These are phyloP conservation scores for Sextonia rubra DNA, from an alignment of 164 flowering plant species.

Conservation along the genomic window DNA sequence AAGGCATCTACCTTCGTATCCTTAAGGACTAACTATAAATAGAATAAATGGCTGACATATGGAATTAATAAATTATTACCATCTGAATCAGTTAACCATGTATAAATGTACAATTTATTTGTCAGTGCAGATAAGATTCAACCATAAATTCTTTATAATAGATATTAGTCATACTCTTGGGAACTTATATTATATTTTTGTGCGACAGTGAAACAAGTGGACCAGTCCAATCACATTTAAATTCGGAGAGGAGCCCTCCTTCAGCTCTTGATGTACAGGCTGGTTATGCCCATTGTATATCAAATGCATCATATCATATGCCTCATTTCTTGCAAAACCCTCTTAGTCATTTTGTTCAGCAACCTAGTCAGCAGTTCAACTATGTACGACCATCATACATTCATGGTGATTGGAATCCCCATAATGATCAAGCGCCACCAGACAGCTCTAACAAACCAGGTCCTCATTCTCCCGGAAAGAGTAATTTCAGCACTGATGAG, in stretches of 20 bases:
- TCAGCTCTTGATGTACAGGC: conserved; percentile 39
- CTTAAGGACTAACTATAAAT: no score
- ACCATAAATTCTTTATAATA: neutral
- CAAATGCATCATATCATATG: conserved; percentile 36
- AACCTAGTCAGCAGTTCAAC: conserved; percentile 42
- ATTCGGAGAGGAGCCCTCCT: conserved; percentile 52
- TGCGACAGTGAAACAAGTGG: conserved; percentile 47
- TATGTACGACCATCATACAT: conserved; percentile 38
- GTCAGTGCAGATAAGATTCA: neutral
- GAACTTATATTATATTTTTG: neutral
- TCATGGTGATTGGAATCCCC: conserved; percentile 55
- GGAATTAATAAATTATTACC: no score
- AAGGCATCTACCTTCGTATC: no score
- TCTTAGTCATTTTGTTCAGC: conserved; percentile 77
- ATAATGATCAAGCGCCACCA: conserved; percentile 41
- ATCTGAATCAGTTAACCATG: no score
- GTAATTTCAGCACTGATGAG: conserved; percentile 36
- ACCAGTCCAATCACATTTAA: conserved; percentile 42
- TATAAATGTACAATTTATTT: no score
- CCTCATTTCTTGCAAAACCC: conserved; percentile 58
- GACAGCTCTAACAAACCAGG: conserved; percentile 40
- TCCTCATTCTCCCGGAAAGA: conserved; percentile 57
- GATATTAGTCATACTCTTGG: neutral
- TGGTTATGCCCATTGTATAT: conserved; percentile 35
- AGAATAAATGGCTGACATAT: no score